phyloP scores from a whole-genome alignment of 352 stramenopile genomes.

The Peronospora destructor region DNA sequence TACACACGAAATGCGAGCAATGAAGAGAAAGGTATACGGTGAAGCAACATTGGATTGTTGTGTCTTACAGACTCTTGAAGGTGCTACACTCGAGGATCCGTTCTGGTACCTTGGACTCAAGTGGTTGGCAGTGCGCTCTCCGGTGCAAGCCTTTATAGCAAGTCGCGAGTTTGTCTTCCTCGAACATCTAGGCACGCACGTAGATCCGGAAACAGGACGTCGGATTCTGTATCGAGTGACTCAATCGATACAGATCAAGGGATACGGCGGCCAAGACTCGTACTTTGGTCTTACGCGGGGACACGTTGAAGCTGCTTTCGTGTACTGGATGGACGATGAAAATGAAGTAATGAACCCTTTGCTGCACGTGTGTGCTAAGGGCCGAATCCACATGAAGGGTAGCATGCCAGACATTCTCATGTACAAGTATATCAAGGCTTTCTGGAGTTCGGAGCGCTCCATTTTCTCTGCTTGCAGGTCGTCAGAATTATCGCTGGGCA shows the following conservation, averaged over 20 bases:
- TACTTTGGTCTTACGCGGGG: conserved; percentile 66
- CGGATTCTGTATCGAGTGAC: conserved; percentile 58
- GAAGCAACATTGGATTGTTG: conserved; percentile 51
- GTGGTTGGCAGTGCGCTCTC: conserved; percentile 64
- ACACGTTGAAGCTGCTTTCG: conserved; percentile 53
- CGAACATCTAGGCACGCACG: conserved; percentile 57
- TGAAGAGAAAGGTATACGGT: conserved; percentile 42
- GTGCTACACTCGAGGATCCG: conserved; percentile 50
- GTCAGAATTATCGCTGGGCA: conserved; percentile 24
- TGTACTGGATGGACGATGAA: conserved; percentile 62
- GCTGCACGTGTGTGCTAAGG: conserved; percentile 56
- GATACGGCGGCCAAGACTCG: conserved; percentile 51
- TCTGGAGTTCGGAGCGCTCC: conserved; percentile 41
- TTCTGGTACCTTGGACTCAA: conserved; percentile 76
- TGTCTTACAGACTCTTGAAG: conserved; percentile 57
- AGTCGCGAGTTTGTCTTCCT: conserved; percentile 66
- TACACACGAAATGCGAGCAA: conserved; percentile 39
- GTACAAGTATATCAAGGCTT: conserved; percentile 54
- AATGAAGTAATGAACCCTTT: conserved; percentile 29
- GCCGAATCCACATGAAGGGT: conserved; percentile 51
- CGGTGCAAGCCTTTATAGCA: conserved; percentile 48
- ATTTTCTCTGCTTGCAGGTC: conserved; percentile 26
- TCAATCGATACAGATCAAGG: conserved; percentile 51
- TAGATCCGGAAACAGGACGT: conserved; percentile 37
- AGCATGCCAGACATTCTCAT: conserved; percentile 48